Conservation (phyloP, 192 early-diverging fungal genomes). For the Mortierella claussenii region DNA sequence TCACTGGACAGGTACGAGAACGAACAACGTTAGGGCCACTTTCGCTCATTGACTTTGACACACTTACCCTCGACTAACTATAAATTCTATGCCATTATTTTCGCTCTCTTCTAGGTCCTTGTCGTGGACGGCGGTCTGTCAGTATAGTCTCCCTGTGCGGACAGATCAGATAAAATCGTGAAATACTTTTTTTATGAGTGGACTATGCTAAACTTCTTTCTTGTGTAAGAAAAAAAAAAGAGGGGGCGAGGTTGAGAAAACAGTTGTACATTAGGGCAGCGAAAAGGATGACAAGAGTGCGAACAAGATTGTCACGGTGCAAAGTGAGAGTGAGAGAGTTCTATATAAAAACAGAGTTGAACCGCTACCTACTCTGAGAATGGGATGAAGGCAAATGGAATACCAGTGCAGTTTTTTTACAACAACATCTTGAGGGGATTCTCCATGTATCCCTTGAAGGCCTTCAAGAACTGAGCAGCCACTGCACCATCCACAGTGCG, state of each 20-base stretch:
- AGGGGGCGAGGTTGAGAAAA: not conserved
- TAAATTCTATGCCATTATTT: not conserved
- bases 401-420: no score
- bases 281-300: no score
- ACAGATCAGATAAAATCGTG: not conserved
- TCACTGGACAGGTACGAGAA: conserved; percentile 68
- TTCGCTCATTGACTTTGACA: no score
- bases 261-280: conserved; percentile 19
- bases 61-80: no score
- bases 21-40: not conserved
- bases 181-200: conserved; percentile 2
- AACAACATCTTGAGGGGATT: conserved; percentile 94
- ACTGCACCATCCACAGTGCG: conserved; percentile 96
- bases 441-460: conserved; percentile 92
- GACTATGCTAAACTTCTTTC: no score
- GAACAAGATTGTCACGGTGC: no score
- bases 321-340: not conserved
- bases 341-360: not conserved
- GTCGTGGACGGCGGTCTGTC: conserved; percentile 54
- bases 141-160: conserved; percentile 6
- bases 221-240: conserved; percentile 4
- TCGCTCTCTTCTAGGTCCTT: conserved; percentile 25
- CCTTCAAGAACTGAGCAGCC: conserved; percentile 89
- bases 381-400: no score
- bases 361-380: not conserved